Evolutionary conservation across 768 basidiomycete genomes (phyloP).

Genomic region (Termitomyces sp.): DNA sequence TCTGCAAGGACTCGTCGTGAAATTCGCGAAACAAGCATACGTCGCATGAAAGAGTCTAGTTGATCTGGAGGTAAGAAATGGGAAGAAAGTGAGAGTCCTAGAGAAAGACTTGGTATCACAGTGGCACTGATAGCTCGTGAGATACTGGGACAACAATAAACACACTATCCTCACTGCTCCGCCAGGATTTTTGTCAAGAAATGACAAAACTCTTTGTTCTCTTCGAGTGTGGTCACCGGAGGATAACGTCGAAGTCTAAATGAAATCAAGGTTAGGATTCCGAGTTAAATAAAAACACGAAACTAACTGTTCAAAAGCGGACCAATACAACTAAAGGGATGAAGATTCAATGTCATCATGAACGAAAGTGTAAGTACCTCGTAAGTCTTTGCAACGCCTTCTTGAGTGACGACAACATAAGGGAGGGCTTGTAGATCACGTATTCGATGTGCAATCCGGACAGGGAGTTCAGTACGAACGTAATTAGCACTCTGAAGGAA

Average conservation of each 20-base stretch:
- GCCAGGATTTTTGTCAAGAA: conserved; percentile 61
- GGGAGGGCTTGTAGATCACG: conserved; percentile 84
- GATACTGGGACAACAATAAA: conserved; percentile 2
- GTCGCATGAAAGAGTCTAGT: conserved; percentile 82
- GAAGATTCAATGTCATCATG: neutral
- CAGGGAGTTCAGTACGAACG: conserved; percentile 83
- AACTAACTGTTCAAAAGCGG: conserved; percentile 75
- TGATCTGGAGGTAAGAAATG: conserved; percentile 71
- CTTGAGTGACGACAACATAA: conserved; percentile 82
- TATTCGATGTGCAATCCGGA: conserved; percentile 82
- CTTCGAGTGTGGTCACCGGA: conserved; percentile 59
- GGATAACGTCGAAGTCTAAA: conserved; percentile 70
- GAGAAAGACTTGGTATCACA: conserved; percentile 75
- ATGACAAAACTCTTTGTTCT: conserved; percentile 75
- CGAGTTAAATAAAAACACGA: neutral
- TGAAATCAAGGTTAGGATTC: neutral
- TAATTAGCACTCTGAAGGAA: conserved; percentile 74
- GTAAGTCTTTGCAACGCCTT: conserved; percentile 78
- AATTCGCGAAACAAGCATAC: conserved; percentile 89
- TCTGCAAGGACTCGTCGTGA: conserved; percentile 85
- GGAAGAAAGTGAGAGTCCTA: conserved; percentile 83
- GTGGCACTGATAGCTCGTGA: conserved; percentile 41
- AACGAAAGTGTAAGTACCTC: conserved; percentile 46
- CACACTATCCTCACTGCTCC: conserved; percentile 57
- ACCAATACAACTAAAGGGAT: conserved; percentile 69